Evolutionary conservation across 1,284 basidiomycete genomes (phyloP), one percentile per base, ranked within the genome.

Genomic region (Pisolithus thermaeus): DNA sequence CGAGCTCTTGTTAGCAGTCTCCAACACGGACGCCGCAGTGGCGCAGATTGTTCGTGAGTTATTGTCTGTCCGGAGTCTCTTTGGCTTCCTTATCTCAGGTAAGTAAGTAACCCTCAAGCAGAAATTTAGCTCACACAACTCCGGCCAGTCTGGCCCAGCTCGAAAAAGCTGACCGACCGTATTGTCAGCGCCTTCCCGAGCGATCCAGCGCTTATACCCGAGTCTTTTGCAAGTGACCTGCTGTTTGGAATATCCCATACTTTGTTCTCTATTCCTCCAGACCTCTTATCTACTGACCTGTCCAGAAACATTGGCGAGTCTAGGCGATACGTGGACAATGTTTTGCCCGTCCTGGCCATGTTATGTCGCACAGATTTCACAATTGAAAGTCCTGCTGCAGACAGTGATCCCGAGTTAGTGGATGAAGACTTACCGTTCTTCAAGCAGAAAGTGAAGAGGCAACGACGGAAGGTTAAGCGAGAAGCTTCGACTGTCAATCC

Each of bases 61-160:
- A 52, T 56, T 66, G 25, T 58, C 62, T 6, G 28, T 57, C 16
- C 57, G 64, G 0, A 41, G 56, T 14, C 53, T 69, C 8, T 69
- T 65, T 4, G 61, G 65, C 7, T 69, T 61, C 14, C 20, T 69
- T 0, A n/a, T 67, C 7, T 69, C 67, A 1, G 52, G 64, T 62
- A 50, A 45, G 59, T 54, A 14, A 18, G 2, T 41, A 27, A n/a
- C 48, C 28, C 8, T 20, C 3, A 1, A 4, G 2, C n/a, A 6
- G 7, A 3, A 18, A 11, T 25, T 16, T 3, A 40, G 46, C 53
- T 39, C 57, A 32, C 0, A 8, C n/a, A 9, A 22, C 11, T 22
- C 18, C 43, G 37, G 7, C 25, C 38, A 69, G 67, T 53, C 41
- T 51, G 52, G 52, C 56, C 59, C 22, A 45, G 47, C 3, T 49